Evolutionary conservation across 331 rosid species (phyloP), one percentile per base, ranked within the genome.

Genomic region (Telfairia occidentalis): DNA sequence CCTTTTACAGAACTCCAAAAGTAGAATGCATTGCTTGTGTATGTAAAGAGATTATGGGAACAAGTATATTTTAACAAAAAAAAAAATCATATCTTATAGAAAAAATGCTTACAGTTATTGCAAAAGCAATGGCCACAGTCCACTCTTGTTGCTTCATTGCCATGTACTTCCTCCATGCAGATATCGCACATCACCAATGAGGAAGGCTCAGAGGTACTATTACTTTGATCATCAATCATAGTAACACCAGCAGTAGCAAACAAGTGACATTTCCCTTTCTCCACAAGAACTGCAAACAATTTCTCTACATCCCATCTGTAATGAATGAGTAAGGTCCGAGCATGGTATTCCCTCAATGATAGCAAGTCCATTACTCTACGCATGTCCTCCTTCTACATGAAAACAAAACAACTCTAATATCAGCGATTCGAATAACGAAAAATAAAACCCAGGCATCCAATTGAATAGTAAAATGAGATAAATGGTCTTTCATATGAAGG

Each of bases 81-180:
- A 12, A 34, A 30, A 4, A 38, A 37, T 18, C 6, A 19, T 37
- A 66, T 16, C 48, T 5, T 3, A 48, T 55, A n/a, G 30, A 52
- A 34, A 12, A 48, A 78, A 71, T 34, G 80, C 97, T 87, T 88
- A 92, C 99, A 95, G 76, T 23, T 37, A 77, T 95, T 95, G 90
- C 97, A 95, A 84, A 84, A 95, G 86, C 92, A 85, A 84, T 95
- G 99, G 61, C 97, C 94, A 60, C 99, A 95, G 71, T 90, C 97
- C 96, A 90, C 88, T 80, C 83, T 87, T 30, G 97, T 88, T 48
- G 90, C 71, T 71, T 88, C 89, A 37, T 67, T 60, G 58, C 88
- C 45, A 54, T 94, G 84, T 60, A 92, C 81, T 42, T 88, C 96
- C 26, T 88, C 99, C 12, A 90, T 85, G 81, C 99, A 95, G 81